phyloP scores from a whole-genome alignment of 2,329 filamentous ascomycete species.

The Calonectria pteridis region DNA sequence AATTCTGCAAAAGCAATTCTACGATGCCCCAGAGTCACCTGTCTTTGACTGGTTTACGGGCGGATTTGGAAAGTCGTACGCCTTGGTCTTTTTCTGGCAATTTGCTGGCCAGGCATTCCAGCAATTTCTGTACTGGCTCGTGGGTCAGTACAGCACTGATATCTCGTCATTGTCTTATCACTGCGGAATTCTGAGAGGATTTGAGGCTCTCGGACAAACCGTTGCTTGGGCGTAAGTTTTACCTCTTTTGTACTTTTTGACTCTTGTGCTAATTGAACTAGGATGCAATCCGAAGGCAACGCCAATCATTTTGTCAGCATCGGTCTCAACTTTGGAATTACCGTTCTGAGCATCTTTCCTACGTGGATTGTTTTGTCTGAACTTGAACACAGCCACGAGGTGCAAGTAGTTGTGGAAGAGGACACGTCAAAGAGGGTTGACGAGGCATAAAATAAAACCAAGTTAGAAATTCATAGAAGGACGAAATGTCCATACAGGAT shows the following conservation, averaged over 20 bases:
- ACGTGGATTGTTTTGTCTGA: not conserved
- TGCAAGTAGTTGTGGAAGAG: constrained; percentile 1
- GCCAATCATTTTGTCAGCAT: constrained; percentile 4
- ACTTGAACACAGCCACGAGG: not conserved
- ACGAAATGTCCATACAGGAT: not conserved
- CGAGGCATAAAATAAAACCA: not conserved
- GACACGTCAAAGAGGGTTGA: not conserved
- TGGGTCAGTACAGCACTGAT: constrained; percentile 23
- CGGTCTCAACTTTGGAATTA: not conserved
- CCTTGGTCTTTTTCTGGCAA: constrained; percentile 37
- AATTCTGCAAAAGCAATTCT: not conserved
- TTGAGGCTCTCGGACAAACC: constrained; percentile 2
- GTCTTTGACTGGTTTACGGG: constrained; percentile 32
- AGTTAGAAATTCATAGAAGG: no score
- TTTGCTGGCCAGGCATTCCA: constrained; percentile 36
- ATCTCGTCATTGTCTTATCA: not conserved
- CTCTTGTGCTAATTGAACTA: not conserved
- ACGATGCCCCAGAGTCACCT: not conserved
- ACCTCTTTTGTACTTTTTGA: not conserved
- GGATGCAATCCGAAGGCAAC: constrained; percentile 2
- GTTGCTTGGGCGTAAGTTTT: not conserved
- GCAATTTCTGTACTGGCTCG: constrained; percentile 24
- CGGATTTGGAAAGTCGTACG: constrained; percentile 33
- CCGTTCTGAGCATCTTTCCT: not conserved
- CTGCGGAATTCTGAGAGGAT: not conserved